Evolutionary conservation across 139 green algal species (phyloP).

Genomic region (Pedinophyceae sp.): DNA sequence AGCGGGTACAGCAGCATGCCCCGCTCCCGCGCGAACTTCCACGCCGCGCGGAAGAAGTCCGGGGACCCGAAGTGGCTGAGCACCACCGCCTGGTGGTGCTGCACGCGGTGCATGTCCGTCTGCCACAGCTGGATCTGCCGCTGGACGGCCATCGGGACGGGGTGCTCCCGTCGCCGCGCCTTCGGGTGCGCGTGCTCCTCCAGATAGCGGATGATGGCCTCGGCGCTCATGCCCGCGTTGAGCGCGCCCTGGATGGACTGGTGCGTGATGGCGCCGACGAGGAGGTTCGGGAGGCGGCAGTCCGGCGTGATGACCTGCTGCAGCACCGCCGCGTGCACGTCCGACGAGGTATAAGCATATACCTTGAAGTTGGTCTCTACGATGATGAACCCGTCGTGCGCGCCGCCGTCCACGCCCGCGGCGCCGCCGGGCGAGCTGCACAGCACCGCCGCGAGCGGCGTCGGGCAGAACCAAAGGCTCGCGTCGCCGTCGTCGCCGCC

Average conservation of each 20-base stretch:
- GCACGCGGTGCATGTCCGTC: conserved; percentile 39
- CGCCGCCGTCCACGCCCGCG: neutral
- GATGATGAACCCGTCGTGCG: conserved; percentile 44
- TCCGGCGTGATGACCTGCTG: conserved; percentile 57
- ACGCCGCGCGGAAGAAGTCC: too few species aligned
- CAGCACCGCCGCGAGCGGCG: conserved; percentile 38
- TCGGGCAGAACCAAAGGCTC: conserved; percentile 51
- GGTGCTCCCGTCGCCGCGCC: conserved; percentile 13
- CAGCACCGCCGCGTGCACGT: conserved; percentile 46
- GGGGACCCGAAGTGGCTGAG: too few species aligned
- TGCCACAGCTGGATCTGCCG: conserved; percentile 71
- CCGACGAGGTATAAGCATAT: conserved; percentile 64
- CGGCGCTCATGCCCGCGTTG: conserved; percentile 30
- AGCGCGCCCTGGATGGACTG: conserved; percentile 51
- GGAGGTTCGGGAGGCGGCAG: conserved; percentile 70
- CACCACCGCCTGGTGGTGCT: conserved; percentile 3
- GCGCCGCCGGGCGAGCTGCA: conserved; percentile 11
- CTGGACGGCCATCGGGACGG: conserved; percentile 37
- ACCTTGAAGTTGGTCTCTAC: conserved; percentile 79
- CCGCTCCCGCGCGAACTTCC: too few species aligned
- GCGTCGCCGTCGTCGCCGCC: too few species aligned
- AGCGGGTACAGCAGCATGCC: too few species aligned
- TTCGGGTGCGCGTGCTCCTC: conserved; percentile 45
- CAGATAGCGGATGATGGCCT: conserved; percentile 53
- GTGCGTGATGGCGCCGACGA: conserved; percentile 62